Evolutionary conservation across 1,139 yeast genomes (phyloP), one percentile per base, ranked within the genome.

Genomic region (Candida labiduridarum): DNA sequence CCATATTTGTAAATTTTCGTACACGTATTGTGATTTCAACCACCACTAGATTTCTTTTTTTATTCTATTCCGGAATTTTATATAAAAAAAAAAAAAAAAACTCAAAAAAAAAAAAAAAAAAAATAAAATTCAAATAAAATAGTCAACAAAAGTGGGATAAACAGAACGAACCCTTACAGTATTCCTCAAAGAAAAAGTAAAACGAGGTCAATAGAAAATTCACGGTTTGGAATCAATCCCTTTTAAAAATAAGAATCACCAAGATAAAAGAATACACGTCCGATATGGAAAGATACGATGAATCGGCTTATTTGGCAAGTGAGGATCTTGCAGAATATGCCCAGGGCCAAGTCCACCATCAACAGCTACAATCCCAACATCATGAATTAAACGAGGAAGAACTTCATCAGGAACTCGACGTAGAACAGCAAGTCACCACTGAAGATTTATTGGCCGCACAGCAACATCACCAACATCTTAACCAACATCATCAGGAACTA

Each of bases 281-380:
- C 33, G 29, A 29, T 14, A 49, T 49, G 52, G 48, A 49, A 36
- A 30, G 45, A 42, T 49, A 43, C 44, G 47, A 49, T 18, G 49
- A 44, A 19, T 34, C 42, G 22, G 22, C 49, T 15, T 54, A 52
- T 38, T 36, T 51, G 22, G 54, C 39, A 14, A 46, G 44, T 18
- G 52, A 44, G 2, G 33, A 44, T 39, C 44, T 46, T 29, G 18
- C 46, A 7, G 49, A 45, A 15, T 49, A 45, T 40, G 47, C 33
- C 9, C 47, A 49, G 14, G 41, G 38, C 3, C 51, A 33, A 33
- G 16, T 6, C 8, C 49, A 42, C 27, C 46, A 47, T 31, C 38
- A 45, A 16, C 42, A 44, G n/a, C 30, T 33, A 43, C 16, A 31
- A 19, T 15, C 35, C 29, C 41, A 36, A 29, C 11, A 15, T 18